phyloP scores from a whole-genome alignment of 495 filamentous ascomycete species.

The Viridothelium virens region DNA sequence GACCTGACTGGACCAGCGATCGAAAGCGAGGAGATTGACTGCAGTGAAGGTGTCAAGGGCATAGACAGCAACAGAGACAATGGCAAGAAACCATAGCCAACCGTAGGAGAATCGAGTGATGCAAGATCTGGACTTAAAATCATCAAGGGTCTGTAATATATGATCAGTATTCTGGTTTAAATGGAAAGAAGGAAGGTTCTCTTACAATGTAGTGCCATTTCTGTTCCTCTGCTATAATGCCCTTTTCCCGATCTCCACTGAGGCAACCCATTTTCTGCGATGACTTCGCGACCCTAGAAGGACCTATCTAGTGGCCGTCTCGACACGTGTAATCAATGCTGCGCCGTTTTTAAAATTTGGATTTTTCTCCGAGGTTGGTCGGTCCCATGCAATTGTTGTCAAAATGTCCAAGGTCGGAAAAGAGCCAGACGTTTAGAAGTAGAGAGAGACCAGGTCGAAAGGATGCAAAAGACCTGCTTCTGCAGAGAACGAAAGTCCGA shows the following conservation, averaged over 20 bases:
- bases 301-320: too few relatives aligned
- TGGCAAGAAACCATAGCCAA: constrained; percentile 69
- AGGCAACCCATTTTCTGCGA: constrained; percentile 38
- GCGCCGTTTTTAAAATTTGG: too few relatives aligned
- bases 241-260: constrained; percentile 60
- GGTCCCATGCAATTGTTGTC: background rate
- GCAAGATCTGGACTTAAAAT: constrained; percentile 78
- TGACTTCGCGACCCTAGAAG: constrained; percentile 42
- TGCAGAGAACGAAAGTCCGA: background rate
- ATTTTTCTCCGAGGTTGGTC: constrained; percentile 11
- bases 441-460: background rate
- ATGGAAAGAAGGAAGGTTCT: background rate
- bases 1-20: constrained; percentile 53
- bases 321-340: too few relatives aligned
- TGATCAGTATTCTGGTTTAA: constrained; percentile 1
- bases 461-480: constrained; percentile 1
- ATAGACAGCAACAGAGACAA: constrained; percentile 78
- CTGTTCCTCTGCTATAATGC: constrained; percentile 64
- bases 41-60: constrained; percentile 87
- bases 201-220: constrained; percentile 93
- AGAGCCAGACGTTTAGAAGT: background rate
- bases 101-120: constrained; percentile 71
- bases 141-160: constrained; percentile 64
- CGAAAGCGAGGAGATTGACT: constrained; percentile 78
- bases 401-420: background rate